Evolutionary conservation across 1,139 yeast genomes (phyloP).

Genomic region (Maudiozyma humilis): DNA sequence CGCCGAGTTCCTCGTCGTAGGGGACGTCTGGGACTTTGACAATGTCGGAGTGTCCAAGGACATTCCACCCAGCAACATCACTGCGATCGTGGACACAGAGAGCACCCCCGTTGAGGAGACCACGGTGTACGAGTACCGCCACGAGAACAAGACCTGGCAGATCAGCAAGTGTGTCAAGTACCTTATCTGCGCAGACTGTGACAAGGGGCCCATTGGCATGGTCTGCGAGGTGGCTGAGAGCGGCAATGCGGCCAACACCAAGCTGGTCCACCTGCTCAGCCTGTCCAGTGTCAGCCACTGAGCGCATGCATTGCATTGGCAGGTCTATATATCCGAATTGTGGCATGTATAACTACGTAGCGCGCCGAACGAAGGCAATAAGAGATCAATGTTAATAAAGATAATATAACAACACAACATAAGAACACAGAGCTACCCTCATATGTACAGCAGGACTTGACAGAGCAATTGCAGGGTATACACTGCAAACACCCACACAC

Average conservation of each 20-base stretch:
- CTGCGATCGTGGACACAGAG: not conserved
- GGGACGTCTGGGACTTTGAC: conserved; percentile 69
- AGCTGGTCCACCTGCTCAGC: conserved; percentile 17
- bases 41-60: conserved; percentile 65
- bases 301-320: no score
- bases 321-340: no score
- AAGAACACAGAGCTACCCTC: no score
- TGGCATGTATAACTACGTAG: not conserved
- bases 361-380: not conserved
- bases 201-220: conserved; percentile 59
- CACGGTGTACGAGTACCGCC: not conserved
- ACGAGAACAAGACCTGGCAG: conserved; percentile 14
- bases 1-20: conserved; percentile 34
- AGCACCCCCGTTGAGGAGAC: not conserved
- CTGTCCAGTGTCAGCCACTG: conserved; percentile 12
- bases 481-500: no score
- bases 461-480: no score
- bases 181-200: conserved; percentile 66
- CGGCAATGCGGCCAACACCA: conserved; percentile 19
- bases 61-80: conserved; percentile 22
- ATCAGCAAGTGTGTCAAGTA: conserved; percentile 40
- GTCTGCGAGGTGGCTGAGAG: conserved; percentile 41
- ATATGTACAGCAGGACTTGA: no score
- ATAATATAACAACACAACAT: no score
- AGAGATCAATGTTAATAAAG: no score